Evolutionary conservation across 1,284 basidiomycete genomes (phyloP).

Genomic region (Sphaerobolus stellatus): DNA sequence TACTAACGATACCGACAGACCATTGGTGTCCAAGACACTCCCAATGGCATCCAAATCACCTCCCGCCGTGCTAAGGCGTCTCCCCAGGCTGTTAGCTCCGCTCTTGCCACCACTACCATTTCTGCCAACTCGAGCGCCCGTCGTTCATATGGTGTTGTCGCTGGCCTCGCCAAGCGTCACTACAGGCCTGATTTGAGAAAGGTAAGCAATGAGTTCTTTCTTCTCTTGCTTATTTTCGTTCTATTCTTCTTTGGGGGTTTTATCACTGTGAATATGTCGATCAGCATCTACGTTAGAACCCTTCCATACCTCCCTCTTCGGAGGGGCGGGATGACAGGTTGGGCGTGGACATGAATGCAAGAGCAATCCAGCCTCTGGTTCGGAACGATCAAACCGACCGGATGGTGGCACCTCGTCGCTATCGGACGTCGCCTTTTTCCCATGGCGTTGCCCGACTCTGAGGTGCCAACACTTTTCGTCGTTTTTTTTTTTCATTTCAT

Average conservation of each 20-base stretch:
- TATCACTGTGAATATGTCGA: slow-evolving; percentile 3
- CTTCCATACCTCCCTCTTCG: slow-evolving; percentile 48
- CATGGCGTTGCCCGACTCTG: slow-evolving; percentile 67
- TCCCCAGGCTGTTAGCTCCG: slow-evolving; percentile 51
- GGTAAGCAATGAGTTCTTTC: too few relatives aligned
- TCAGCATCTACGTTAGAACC: slow-evolving; percentile 70
- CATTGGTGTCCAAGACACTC: slow-evolving; percentile 62
- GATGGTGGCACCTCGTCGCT: slow-evolving; percentile 65
- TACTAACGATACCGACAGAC: slow-evolving; percentile 42
- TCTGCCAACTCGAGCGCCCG: slow-evolving; percentile 74
- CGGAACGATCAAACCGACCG: slow-evolving; percentile 60
- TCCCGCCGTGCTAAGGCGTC: slow-evolving; percentile 70
- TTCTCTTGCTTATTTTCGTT: slow-evolving; percentile 16
- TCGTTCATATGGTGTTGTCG: slow-evolving; percentile 70
- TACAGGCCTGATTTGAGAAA: slow-evolving; percentile 83
- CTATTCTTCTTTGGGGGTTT: slow-evolving; percentile 13
- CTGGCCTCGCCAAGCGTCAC: slow-evolving; percentile 65
- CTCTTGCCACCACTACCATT: slow-evolving; percentile 53
- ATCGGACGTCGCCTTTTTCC: slow-evolving; percentile 63
- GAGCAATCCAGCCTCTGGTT: slow-evolving; percentile 47
- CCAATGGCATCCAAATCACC: slow-evolving; percentile 63
- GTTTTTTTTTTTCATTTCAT: slow-evolving; percentile 12
- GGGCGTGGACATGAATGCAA: slow-evolving; percentile 89
- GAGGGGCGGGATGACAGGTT: slow-evolving; percentile 63
- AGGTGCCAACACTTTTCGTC: slow-evolving; percentile 56